These are phyloP conservation scores for Sanguinoderma infundibulare DNA, from an alignment of 1,284 basidiomycete genomes.

Conservation along the genomic window DNA sequence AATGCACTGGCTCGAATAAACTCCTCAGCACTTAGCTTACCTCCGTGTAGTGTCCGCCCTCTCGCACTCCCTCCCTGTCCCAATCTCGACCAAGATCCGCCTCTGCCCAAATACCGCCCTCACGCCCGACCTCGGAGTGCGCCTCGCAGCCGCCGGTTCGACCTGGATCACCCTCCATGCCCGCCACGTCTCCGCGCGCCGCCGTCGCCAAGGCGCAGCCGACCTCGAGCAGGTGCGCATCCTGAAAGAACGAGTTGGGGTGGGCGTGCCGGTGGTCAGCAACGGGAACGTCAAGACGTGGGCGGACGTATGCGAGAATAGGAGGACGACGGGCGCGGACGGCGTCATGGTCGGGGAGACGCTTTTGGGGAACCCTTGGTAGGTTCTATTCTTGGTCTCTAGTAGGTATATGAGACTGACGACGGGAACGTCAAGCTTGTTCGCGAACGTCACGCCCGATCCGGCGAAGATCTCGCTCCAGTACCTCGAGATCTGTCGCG, in stretches of 20 bases:
- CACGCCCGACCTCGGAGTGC: constrained; percentile 59
- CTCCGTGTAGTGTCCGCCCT: constrained; percentile 56
- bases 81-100: constrained; percentile 64
- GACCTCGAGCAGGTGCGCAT: constrained; percentile 61
- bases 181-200: constrained; percentile 67
- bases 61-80: constrained; percentile 59
- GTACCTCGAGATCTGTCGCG: constrained; percentile 60
- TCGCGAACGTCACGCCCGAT: constrained; percentile 55
- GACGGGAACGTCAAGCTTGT: constrained; percentile 45
- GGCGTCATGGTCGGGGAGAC: constrained; percentile 72
- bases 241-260: constrained; percentile 54
- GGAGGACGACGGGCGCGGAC: constrained; percentile 62
- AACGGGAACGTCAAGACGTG: constrained; percentile 76
- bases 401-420: background rate
- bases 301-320: constrained; percentile 59
- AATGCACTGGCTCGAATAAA: no score
- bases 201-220: constrained; percentile 70
- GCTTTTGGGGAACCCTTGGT: constrained; percentile 74
- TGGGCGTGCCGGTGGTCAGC: constrained; percentile 65
- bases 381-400: background rate
- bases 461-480: constrained; percentile 65
- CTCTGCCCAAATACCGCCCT: constrained; percentile 47
- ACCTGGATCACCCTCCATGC: constrained; percentile 75
- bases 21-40: background rate
- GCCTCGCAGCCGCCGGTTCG: constrained; percentile 63